Evolutionary conservation across 257 asterid genomes (phyloP).

Genomic region (Petrea volubilis): DNA sequence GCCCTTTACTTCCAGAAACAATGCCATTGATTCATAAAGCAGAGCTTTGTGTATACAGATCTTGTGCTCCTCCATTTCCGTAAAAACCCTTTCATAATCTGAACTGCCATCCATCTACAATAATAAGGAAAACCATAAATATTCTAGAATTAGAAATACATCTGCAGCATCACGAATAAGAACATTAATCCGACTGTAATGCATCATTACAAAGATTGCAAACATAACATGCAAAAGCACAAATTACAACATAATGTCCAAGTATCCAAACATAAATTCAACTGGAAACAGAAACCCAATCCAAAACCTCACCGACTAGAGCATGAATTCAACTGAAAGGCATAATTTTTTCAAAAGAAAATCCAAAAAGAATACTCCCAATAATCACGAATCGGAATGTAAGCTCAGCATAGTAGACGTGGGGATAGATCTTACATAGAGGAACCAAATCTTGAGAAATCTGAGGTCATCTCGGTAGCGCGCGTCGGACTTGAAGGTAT

Average conservation of each 20-base stretch:
- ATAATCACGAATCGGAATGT: not conserved
- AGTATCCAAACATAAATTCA: not conserved
- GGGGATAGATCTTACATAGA: conserved; percentile 51
- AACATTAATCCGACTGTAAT: not conserved
- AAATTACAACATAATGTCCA: not conserved
- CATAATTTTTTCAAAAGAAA: not conserved
- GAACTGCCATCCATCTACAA: conserved; percentile 82
- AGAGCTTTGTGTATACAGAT: conserved; percentile 61
- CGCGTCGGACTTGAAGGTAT: conserved; percentile 60
- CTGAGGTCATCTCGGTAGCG: conserved; percentile 77
- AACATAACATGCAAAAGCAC: conserved; percentile 4
- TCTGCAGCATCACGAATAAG: not conserved
- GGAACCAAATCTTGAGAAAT: conserved; percentile 92
- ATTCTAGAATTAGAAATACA: not conserved
- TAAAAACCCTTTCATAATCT: conserved; percentile 59
- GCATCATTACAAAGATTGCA: not conserved
- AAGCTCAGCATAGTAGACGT: not conserved
- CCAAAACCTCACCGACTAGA: not conserved
- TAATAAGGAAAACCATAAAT: conserved; percentile 15
- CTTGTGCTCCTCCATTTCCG: conserved; percentile 61
- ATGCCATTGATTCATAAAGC: conserved; percentile 77
- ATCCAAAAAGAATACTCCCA: not conserved
- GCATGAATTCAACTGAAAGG: not conserved
- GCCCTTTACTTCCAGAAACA: conserved; percentile 81
- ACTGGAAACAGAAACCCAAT: not conserved